Percentiles rank a stretch among this genome's conserved stretches.
These are phyloP conservation scores for Phanerochaete carnosa DNA, from an alignment of 768 basidiomycete genomes.

Conservation along the genomic window DNA sequence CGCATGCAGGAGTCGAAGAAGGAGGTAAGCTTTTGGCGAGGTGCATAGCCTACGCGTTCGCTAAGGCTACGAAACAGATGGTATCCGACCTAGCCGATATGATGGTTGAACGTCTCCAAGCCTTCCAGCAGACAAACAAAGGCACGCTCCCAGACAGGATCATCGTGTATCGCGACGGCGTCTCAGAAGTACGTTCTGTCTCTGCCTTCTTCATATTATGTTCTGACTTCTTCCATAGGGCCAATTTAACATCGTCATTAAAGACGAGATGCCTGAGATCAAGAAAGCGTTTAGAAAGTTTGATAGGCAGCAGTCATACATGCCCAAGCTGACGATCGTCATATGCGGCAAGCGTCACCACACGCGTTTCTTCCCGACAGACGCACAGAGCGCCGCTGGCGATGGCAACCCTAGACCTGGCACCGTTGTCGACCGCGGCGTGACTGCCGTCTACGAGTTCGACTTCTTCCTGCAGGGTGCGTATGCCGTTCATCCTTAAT, in stretches of 20 bases:
- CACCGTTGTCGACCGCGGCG: constrained; percentile 52
- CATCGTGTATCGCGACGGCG: constrained; percentile 69
- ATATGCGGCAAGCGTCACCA: constrained; percentile 59
- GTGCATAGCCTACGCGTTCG: background rate
- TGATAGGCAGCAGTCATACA: constrained; percentile 35
- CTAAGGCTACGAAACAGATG: constrained; percentile 31
- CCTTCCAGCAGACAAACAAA: constrained; percentile 34
- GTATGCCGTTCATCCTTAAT: constrained; percentile 8
- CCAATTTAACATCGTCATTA: constrained; percentile 44
- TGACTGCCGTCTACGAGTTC: constrained; percentile 51
- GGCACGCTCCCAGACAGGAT: constrained; percentile 39
- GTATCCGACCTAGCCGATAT: constrained; percentile 44
- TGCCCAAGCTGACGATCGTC: constrained; percentile 47
- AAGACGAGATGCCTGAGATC: constrained; percentile 43
- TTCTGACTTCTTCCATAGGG: constrained; percentile 29
- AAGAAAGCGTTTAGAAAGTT: constrained; percentile 39
- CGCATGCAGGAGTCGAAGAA: constrained; percentile 57
- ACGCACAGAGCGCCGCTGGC: constrained; percentile 35
- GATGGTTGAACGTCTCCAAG: constrained; percentile 44
- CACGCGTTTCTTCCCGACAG: constrained; percentile 54
- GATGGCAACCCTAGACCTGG: constrained; percentile 52
- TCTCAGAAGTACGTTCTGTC: constrained; percentile 57
- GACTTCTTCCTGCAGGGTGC: constrained; percentile 55
- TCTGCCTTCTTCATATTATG: background rate
- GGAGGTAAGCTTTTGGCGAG: constrained; percentile 46